These are phyloP conservation scores for Guyanaporus albipodus DNA, from an alignment of 768 basidiomycete genomes.

Conservation along the genomic window DNA sequence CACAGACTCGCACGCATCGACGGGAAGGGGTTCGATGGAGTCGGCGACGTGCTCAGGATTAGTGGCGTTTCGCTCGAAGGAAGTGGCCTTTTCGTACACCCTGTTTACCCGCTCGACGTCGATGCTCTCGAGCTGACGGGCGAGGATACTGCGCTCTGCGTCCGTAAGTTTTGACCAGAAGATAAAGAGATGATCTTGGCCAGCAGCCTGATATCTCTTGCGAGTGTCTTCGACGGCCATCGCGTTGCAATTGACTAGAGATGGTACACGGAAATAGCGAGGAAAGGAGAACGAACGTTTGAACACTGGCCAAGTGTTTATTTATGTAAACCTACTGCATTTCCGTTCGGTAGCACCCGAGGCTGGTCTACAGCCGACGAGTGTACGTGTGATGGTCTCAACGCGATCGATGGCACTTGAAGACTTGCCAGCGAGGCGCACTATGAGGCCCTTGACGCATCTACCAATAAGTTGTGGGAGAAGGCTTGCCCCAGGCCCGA, in stretches of 20 bases:
- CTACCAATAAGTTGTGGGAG: too few relatives aligned
- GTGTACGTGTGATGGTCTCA: slow-evolving; percentile 7
- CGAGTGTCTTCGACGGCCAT: slow-evolving; percentile 60
- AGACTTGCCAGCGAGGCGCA: too few relatives aligned
- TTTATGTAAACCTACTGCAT: too few relatives aligned
- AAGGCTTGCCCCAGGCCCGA: too few relatives aligned
- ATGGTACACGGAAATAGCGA: not conserved
- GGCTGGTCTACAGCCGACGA: not conserved
- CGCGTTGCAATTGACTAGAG: not conserved
- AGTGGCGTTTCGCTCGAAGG: slow-evolving; percentile 52
- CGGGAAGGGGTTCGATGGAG: slow-evolving; percentile 77
- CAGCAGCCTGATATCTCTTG: slow-evolving; percentile 68
- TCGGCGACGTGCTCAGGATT: slow-evolving; percentile 41
- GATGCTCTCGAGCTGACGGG: slow-evolving; percentile 70
- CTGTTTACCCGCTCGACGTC: slow-evolving; percentile 91
- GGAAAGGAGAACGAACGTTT: slow-evolving; percentile 8
- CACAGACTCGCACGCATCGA: slow-evolving; percentile 64
- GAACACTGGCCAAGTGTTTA: too few relatives aligned
- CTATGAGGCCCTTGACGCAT: too few relatives aligned
- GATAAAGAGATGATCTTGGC: slow-evolving; percentile 84
- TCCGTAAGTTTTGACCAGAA: slow-evolving; percentile 77
- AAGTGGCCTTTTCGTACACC: slow-evolving; percentile 74
- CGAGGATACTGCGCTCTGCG: slow-evolving; percentile 58
- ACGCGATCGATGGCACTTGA: too few relatives aligned
- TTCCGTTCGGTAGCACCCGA: slow-evolving; percentile 21